Base-by-base conservation (phyloP, 2,329 filamentous ascomycete genomes). In the Ophiostoma australiae region DNA sequence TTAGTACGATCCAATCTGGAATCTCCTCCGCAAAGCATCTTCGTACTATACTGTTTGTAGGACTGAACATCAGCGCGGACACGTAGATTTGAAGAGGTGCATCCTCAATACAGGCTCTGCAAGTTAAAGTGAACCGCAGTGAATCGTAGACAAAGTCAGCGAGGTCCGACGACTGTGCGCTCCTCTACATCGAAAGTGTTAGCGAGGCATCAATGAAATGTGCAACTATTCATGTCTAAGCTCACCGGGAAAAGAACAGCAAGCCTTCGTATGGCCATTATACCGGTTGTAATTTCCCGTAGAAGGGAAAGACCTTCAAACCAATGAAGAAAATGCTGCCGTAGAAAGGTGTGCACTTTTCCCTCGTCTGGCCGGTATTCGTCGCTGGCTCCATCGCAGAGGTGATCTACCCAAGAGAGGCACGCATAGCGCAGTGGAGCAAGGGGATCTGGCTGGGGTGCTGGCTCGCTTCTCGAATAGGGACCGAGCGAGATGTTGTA, bases 91-190 rank as follows among this genome's bases (percentile, higher is more conserved):
- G 52, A n/a, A 31, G 52, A 58, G 52, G 52, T 4, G 52, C 52
- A n/a, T 58, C 23, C 4, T 58, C 52, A 2, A 58, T 58, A 1
- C 6, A 1, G 4, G 11, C 1, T 23, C 52, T 27, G 52, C 13
- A 23, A 27, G 52, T 27, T 8, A 58, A 58, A 13, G 23, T 23
- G 3, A 58, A 27, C 52, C 52, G 52, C 52, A 58, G n/a, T 13
- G 52, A n/a, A 58, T 58, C 52, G 23, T 58, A 58, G 52, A 58
- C n/a, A 58, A 58, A 58, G 52, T 27, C n/a, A 27, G 52, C 52
- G 13, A 58, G 8, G 2, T 4, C 52, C 8, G 52, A 58, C 1
- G 52, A 23, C 52, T 11, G 8, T 58, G 17, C 23, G 23, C 3
- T 58, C 27, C 3, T 58, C 52, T 58, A 15, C 3, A 10, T 27